A percentile compares a stretch with the other conserved stretches of the same genome.
Conservation (phyloP, 371 early-diverging fungal genomes). For the Mucor piriformis region DNA sequence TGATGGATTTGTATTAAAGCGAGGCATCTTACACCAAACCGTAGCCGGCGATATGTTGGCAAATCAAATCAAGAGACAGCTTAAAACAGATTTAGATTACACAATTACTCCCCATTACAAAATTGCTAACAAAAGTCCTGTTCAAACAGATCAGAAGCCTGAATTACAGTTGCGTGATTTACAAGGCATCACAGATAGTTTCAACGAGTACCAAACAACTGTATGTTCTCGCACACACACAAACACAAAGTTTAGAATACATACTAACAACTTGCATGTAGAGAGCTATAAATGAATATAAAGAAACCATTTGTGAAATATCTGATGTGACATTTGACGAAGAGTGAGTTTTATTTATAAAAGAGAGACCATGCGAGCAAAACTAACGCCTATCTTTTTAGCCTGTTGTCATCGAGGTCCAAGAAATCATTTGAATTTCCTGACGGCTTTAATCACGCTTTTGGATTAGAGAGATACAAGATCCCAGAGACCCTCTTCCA, state of each 20-base stretch:
- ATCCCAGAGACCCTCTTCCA: slow-evolving; percentile 84
- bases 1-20: slow-evolving; percentile 93
- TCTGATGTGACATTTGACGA: slow-evolving; percentile 72
- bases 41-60: slow-evolving; percentile 86
- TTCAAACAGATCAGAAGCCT: slow-evolving; percentile 73
- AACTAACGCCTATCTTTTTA: slow-evolving; percentile 14
- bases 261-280: too few relatives aligned
- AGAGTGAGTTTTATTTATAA: slow-evolving; percentile 47
- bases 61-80: slow-evolving; percentile 67
- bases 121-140: slow-evolving; percentile 72
- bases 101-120: slow-evolving; percentile 81
- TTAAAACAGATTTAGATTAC: slow-evolving; percentile 60
- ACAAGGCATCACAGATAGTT: slow-evolving; percentile 66
- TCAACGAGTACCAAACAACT: slow-evolving; percentile 65
- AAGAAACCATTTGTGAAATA: slow-evolving; percentile 89
- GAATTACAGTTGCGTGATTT: slow-evolving; percentile 55
- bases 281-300: slow-evolving; percentile 82
- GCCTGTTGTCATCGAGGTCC: slow-evolving; percentile 60
- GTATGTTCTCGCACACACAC: slow-evolving; percentile 27
- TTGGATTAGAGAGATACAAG: slow-evolving; percentile 82
- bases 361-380: neutral
- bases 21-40: slow-evolving; percentile 78
- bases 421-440: slow-evolving; percentile 91
- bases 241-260: too few relatives aligned
- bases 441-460: slow-evolving; percentile 86